A percentile compares a stretch with the other conserved stretches of the same genome.
phyloP scores from a whole-genome alignment of 1,284 basidiomycete genomes.

The Quambalaria eucalypti region DNA sequence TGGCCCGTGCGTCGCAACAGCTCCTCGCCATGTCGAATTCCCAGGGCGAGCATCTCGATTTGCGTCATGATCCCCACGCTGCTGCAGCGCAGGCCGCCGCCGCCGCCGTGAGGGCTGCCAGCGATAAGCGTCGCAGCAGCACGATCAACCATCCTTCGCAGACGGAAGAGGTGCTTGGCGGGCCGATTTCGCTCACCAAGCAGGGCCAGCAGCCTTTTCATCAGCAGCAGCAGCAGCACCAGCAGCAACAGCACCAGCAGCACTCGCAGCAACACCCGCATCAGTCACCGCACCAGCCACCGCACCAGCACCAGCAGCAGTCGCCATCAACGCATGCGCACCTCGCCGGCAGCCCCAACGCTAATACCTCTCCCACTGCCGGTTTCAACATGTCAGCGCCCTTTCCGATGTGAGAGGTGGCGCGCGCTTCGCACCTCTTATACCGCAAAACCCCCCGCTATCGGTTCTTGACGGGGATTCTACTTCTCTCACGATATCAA shows the following conservation, averaged over 20 bases:
- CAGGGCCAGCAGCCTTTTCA: background rate
- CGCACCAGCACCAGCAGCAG: slow-evolving; percentile 8
- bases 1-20: background rate
- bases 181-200: slow-evolving; percentile 21
- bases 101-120: slow-evolving; percentile 21
- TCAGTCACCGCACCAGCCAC: slow-evolving; percentile 5
- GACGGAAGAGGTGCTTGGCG: slow-evolving; percentile 10
- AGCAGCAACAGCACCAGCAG: background rate
- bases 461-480: too few relatives aligned
- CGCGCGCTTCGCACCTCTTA: too few relatives aligned
- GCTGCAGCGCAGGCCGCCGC: slow-evolving; percentile 23
- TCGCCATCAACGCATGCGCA: background rate
- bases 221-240: background rate
- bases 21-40: slow-evolving; percentile 6
- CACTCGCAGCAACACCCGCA: background rate
- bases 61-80: slow-evolving; percentile 35
- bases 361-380: slow-evolving; percentile 12
- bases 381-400: background rate
- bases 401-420: too few relatives aligned
- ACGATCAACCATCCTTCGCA: background rate
- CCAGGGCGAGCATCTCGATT: slow-evolving; percentile 12
- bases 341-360: slow-evolving; percentile 10
- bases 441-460: too few relatives aligned
- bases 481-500: too few relatives aligned
- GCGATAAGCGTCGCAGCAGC: slow-evolving; percentile 1